These are phyloP conservation scores for Vitis rotundifolia DNA, from an alignment of 164 flowering plant genomes.

Conservation along the genomic window DNA sequence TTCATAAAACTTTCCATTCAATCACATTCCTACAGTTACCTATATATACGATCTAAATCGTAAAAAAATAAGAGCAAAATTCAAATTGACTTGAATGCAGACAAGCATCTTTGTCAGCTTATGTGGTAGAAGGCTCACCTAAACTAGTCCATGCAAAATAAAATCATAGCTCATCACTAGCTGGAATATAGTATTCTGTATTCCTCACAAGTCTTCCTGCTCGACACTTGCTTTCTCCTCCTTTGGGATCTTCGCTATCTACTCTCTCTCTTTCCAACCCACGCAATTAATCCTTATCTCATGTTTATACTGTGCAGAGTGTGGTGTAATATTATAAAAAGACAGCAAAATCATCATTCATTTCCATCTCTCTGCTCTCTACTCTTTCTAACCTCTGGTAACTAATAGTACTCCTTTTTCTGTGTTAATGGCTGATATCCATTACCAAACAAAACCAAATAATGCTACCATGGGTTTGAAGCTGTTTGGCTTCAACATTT, in stretches of 20 bases:
- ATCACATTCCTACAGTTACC: too few species aligned
- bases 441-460: not conserved
- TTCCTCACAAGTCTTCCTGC: conserved; percentile 6
- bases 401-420: not conserved
- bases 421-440: conserved; percentile 6
- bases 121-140: too few species aligned
- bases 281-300: not conserved
- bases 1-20: too few species aligned
- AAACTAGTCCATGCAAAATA: too few species aligned
- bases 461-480: not conserved
- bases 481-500: too few species aligned
- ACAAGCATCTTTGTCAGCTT: too few species aligned
- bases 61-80: too few species aligned
- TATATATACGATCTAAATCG: too few species aligned
- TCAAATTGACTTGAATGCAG: too few species aligned
- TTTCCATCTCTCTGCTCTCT: not conserved
- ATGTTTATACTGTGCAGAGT: not conserved
- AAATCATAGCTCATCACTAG: too few species aligned
- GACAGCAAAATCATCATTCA: not conserved
- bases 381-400: not conserved
- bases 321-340: not conserved
- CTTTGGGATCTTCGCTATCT: conserved; percentile 11
- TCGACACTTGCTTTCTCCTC: conserved; percentile 4
- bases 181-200: too few species aligned
- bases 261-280: not conserved